Conservation (phyloP, 2,329 filamentous ascomycete species). For the Aspergillus aculeatinus region DNA sequence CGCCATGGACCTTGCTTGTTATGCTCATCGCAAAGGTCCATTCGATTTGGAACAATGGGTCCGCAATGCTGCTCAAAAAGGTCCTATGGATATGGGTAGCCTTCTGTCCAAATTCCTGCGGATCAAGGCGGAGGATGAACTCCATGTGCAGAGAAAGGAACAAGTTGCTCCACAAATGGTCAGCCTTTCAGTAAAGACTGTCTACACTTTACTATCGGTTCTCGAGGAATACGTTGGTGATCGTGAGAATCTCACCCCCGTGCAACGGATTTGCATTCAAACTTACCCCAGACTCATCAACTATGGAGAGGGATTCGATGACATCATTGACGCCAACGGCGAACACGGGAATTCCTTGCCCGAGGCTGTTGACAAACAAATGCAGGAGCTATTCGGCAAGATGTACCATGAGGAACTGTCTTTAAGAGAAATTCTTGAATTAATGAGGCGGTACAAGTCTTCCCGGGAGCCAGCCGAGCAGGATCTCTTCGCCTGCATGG, state of each 20-base stretch:
- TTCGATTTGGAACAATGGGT: slow-evolving; percentile 82
- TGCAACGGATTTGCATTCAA: slow-evolving; percentile 86
- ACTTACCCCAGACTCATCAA: slow-evolving; percentile 94
- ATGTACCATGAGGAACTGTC: slow-evolving; percentile 94
- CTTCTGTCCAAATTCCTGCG: slow-evolving; percentile 76
- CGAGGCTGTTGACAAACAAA: slow-evolving; percentile 75
- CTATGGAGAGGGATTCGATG: slow-evolving; percentile 88
- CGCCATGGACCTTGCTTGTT: slow-evolving; percentile 80
- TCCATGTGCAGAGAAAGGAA: slow-evolving; percentile 68
- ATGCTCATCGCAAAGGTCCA: slow-evolving; percentile 77
- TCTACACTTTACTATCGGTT: slow-evolving; percentile 75
- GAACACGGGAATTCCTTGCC: slow-evolving; percentile 78
- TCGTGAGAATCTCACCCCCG: slow-evolving; percentile 70
- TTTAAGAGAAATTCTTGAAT: slow-evolving; percentile 79
- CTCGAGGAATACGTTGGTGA: slow-evolving; percentile 65
- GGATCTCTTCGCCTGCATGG: slow-evolving; percentile 97
- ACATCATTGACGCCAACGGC: slow-evolving; percentile 84
- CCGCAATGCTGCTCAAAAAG: slow-evolving; percentile 64
- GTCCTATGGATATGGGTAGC: slow-evolving; percentile 65
- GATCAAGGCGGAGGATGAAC: slow-evolving; percentile 81
- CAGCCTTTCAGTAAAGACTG: slow-evolving; percentile 79
- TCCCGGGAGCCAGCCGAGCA: slow-evolving; percentile 82
- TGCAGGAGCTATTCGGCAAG: slow-evolving; percentile 97
- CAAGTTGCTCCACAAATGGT: slow-evolving; percentile 66
- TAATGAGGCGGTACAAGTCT: slow-evolving; percentile 82